Conservation (phyloP, 129 eudicot genomes). For the Logfia minima region DNA sequence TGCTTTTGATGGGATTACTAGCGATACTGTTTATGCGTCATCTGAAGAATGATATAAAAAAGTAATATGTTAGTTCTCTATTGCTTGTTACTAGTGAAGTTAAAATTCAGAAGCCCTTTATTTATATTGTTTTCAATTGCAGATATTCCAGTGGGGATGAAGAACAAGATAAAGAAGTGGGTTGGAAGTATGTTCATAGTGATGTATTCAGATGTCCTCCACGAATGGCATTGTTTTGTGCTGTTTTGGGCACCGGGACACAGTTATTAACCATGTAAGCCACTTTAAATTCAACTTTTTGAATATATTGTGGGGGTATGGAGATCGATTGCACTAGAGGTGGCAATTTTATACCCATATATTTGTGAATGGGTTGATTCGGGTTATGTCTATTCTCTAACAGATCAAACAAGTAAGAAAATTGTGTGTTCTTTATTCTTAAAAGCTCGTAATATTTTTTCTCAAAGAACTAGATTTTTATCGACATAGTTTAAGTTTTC, state of each 20-base stretch:
- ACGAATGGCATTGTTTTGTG: constrained; percentile 59
- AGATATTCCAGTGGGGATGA: constrained; percentile 77
- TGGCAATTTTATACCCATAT: too few species aligned
- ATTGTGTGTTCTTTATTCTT: too few species aligned
- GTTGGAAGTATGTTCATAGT: constrained; percentile 78
- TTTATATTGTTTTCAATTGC: constrained; percentile 10
- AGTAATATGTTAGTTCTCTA: constrained; percentile 40
- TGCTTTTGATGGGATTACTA: constrained; percentile 67
- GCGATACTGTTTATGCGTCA: constrained; percentile 55
- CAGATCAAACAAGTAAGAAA: too few species aligned
- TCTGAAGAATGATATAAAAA: constrained; percentile 73
- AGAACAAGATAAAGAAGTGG: constrained; percentile 88
- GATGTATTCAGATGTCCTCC: constrained; percentile 82
- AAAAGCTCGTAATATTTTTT: too few species aligned
- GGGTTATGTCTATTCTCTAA: too few species aligned
- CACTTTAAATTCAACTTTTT: neutral
- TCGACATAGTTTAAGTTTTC: neutral
- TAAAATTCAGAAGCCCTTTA: neutral
- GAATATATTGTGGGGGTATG: too few species aligned
- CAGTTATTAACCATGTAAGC: constrained; percentile 73
- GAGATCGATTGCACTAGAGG: too few species aligned
- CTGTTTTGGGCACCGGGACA: constrained; percentile 76
- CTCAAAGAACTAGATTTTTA: neutral
- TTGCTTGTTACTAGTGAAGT: neutral
- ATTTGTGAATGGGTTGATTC: too few species aligned